These are phyloP conservation scores for Tremella mesenterica DNA, from an alignment of 768 basidiomycete species.

Conservation along the genomic window DNA sequence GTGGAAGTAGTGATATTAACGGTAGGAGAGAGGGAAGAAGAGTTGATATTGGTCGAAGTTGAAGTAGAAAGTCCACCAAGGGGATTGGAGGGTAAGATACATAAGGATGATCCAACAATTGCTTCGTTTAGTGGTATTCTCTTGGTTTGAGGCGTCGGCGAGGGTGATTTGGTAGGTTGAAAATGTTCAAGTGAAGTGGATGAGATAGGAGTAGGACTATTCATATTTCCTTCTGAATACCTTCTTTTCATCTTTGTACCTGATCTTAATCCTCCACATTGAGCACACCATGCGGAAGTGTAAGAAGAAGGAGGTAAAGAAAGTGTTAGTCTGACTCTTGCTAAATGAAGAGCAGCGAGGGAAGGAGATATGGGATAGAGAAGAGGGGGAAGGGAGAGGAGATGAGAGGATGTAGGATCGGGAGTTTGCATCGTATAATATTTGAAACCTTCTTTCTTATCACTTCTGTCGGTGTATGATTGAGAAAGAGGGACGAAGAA, in stretches of 20 bases:
- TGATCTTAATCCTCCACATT: conserved; percentile 23
- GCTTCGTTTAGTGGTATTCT: not conserved
- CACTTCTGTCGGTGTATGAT: too few species aligned
- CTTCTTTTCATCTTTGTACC: conserved; percentile 7
- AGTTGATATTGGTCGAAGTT: too few species aligned
- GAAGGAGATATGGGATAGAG: conserved; percentile 24
- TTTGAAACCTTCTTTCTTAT: too few species aligned
- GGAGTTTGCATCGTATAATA: not conserved
- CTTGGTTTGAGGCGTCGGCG: not conserved
- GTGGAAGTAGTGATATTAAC: too few species aligned
- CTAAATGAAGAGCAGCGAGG: conserved; percentile 30
- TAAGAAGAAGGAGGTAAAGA: conserved; percentile 6
- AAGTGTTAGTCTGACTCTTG: conserved; percentile 19
- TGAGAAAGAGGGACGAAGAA: too few species aligned
- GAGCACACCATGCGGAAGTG: conserved; percentile 20
- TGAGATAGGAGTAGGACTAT: not conserved
- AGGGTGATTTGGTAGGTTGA: not conserved
- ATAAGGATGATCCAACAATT: too few species aligned
- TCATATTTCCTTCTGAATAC: not conserved
- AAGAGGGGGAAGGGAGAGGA: conserved; percentile 20
- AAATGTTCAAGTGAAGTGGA: not conserved
- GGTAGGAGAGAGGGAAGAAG: too few species aligned
- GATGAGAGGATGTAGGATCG: conserved; percentile 10
- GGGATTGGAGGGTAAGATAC: too few species aligned
- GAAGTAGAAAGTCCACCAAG: too few species aligned